Conservation (phyloP, 225 moss, liverwort and hornwort species). For the Marchantia polymorpha region DNA sequence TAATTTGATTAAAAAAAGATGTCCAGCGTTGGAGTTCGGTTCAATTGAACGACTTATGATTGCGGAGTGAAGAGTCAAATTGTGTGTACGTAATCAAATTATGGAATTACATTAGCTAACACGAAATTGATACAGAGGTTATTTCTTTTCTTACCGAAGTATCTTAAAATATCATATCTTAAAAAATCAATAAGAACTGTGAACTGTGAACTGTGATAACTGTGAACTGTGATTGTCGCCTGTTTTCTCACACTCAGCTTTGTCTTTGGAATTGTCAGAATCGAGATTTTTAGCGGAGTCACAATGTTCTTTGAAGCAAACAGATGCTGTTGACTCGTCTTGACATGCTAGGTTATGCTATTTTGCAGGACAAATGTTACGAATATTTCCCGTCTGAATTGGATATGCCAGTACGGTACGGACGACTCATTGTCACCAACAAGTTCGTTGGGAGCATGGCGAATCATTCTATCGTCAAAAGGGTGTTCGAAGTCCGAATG, state of each 20-base stretch:
- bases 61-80: too few species aligned
- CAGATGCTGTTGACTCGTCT: not conserved
- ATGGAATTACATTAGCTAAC: too few species aligned
- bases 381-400: slow-evolving; percentile 51
- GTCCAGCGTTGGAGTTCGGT: too few species aligned
- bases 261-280: not conserved
- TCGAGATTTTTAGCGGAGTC: not conserved
- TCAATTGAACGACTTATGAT: too few species aligned
- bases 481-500: slow-evolving; percentile 57
- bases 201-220: too few species aligned
- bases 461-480: slow-evolving; percentile 54
- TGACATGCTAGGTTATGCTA: not conserved
- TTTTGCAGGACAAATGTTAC: slow-evolving; percentile 54
- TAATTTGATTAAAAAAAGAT: too few species aligned
- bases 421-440: slow-evolving; percentile 56
- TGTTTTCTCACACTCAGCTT: not conserved
- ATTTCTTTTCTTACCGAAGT: too few species aligned
- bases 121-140: too few species aligned
- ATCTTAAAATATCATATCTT: too few species aligned
- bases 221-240: too few species aligned
- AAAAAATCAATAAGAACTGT: too few species aligned
- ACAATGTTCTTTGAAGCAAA: not conserved
- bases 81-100: too few species aligned
- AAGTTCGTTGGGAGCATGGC: slow-evolving; percentile 32
- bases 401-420: slow-evolving; percentile 44